Evolutionary conservation across 2,329 filamentous ascomycete genomes (phyloP), one percentile per base, ranked within the genome.

Genomic region (Colletotrichum kahawae): DNA sequence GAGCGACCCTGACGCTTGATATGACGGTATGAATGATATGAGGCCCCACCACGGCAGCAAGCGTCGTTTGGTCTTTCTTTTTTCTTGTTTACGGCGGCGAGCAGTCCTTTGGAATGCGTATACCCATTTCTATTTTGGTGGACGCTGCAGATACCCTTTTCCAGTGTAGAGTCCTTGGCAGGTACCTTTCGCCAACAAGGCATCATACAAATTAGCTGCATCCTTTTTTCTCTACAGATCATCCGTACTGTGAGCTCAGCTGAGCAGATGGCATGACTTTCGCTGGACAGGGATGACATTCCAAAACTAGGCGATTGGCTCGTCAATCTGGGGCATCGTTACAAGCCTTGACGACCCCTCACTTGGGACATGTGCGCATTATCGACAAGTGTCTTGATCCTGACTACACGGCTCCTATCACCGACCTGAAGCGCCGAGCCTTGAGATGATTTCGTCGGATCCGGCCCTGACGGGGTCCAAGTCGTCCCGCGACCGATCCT

Each of bases 1-100:
- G 18, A 85, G 84, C 65, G 85, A 86, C 67, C 83, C 83, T 2
- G 85, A 87, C 74, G 81, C 80, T 12, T 86, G 76, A 84, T 24
- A 62, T 33, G 59, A 75, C 63, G 60, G 24, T 24, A 65, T 8
- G 54, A 64, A 33, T 24, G 33, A 54, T 31, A 24, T 70, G 12
- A 10, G 67, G 62, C 31, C 33, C 43, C 57, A 31, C n/a, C 36
- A 59, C 21, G 24, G 21, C 21, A 34, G 60, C 18, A 43, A 38
- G 36, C 33, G 60, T 63, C 34, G 34, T 38, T 63, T 36, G 24
- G 24, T n/a, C 27, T 68, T 16, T 34, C 27, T 38, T 56, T 56
- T 9, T 65, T 16, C 56, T 36, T 63, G 16, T 59, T 51, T 36
- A 56, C 43, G 48, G 38, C 48, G 66, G 65, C 33, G 18, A 38